phyloP scores from a whole-genome alignment of 768 basidiomycete genomes.

The Suillus occidentalis region DNA sequence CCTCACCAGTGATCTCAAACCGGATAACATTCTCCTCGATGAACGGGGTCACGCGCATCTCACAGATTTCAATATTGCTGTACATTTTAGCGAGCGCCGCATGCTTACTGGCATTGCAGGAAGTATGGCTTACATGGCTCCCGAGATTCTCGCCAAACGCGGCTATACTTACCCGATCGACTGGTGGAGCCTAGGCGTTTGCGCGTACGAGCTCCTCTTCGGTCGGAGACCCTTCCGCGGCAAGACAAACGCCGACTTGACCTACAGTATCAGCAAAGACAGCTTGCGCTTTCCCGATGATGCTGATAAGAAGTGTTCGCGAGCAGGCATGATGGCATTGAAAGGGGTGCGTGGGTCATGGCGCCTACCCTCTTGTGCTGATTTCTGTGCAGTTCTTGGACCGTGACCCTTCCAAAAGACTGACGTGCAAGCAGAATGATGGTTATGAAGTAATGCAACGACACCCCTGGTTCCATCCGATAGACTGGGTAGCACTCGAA shows the following conservation, averaged over 20 bases:
- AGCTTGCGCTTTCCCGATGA: slow-evolving; percentile 88
- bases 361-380: slow-evolving; percentile 13
- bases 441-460: slow-evolving; percentile 76
- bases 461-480: slow-evolving; percentile 84
- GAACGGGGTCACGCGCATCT: slow-evolving; percentile 95
- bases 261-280: slow-evolving; percentile 90
- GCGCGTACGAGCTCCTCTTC: slow-evolving; percentile 89
- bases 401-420: slow-evolving; percentile 74
- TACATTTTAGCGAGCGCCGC: slow-evolving; percentile 88
- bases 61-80: slow-evolving; percentile 98
- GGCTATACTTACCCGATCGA: slow-evolving; percentile 95
- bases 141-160: slow-evolving; percentile 85
- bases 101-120: slow-evolving; percentile 90
- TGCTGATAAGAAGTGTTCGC: slow-evolving; percentile 75
- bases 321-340: slow-evolving; percentile 74
- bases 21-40: slow-evolving; percentile 96
- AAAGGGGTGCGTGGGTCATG: slow-evolving; percentile 60
- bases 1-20: slow-evolving; percentile 80
- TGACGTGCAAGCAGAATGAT: slow-evolving; percentile 83
- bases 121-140: slow-evolving; percentile 99
- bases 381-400: slow-evolving; percentile 70
- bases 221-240: slow-evolving; percentile 92
- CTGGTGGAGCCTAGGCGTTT: slow-evolving; percentile 97
- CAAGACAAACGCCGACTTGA: slow-evolving; percentile 88
- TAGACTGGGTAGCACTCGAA: slow-evolving; percentile 89